Evolutionary conservation across 352 stramenopile genomes (phyloP).

Genomic region (Globisporangium orthogonon): DNA sequence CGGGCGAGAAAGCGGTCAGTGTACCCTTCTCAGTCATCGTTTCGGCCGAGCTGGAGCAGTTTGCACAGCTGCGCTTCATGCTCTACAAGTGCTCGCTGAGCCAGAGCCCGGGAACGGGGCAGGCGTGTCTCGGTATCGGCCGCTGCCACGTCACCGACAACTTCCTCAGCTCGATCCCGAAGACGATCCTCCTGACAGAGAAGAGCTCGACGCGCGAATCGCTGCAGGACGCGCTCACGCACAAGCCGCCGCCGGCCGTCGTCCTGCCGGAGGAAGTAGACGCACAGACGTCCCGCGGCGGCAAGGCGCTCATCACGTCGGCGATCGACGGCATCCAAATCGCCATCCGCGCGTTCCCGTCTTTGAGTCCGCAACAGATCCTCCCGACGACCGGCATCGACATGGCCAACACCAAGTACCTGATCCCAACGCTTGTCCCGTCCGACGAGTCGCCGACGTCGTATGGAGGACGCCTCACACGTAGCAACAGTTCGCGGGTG

Average conservation of each 20-base stretch:
- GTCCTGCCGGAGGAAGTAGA: constrained; percentile 8
- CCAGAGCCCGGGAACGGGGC: constrained; percentile 32
- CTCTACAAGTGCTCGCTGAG: constrained; percentile 48
- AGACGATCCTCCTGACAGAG: constrained; percentile 40
- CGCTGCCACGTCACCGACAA: constrained; percentile 50
- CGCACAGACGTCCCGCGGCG: constrained; percentile 7
- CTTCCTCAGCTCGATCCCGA: constrained; percentile 32
- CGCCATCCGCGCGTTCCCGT: constrained; percentile 48
- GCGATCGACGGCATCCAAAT: constrained; percentile 28
- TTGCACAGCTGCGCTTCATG: constrained; percentile 60
- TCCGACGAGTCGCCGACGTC: constrained; percentile 2
- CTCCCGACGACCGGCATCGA: constrained; percentile 57
- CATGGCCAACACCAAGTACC: constrained; percentile 72
- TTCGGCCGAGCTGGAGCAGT: constrained; percentile 40
- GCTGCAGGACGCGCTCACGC: constrained; percentile 8
- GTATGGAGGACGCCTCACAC: constrained; percentile 22
- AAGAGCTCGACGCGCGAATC: constrained; percentile 36
- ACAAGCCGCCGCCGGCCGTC: not conserved
- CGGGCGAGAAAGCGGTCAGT: constrained; percentile 16
- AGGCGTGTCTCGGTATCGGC: constrained; percentile 43
- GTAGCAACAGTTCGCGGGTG: constrained; percentile 27
- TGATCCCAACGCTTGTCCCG: constrained; percentile 57
- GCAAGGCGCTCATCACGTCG: constrained; percentile 10
- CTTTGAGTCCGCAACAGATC: constrained; percentile 35
- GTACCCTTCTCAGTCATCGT: constrained; percentile 61